These are phyloP conservation scores for Thinopyrum elongatum DNA, from an alignment of 176 grass and related monocot species.

Conservation along the genomic window DNA sequence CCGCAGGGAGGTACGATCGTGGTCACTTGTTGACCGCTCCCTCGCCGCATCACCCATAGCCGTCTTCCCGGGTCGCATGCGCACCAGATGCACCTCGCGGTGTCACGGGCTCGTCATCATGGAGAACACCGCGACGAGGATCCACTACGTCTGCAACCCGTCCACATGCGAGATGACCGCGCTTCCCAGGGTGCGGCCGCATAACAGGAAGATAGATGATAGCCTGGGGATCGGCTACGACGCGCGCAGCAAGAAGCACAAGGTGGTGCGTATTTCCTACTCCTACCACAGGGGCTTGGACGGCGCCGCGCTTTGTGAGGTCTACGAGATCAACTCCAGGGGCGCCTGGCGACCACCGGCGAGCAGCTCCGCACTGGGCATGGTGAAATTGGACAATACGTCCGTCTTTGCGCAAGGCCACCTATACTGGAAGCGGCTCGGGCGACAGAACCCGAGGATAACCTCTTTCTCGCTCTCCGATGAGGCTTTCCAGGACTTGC, in stretches of 20 bases:
- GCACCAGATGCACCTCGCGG: not conserved
- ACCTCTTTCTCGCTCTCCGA: not conserved
- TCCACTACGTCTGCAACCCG: not conserved
- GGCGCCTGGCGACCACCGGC: not conserved
- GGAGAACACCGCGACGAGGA: not conserved
- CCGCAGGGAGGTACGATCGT: not conserved
- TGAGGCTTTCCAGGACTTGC: not conserved
- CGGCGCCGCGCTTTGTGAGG: not conserved
- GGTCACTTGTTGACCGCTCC: not conserved
- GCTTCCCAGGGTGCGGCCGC: not conserved
- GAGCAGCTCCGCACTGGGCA: not conserved
- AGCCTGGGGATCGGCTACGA: not conserved
- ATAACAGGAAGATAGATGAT: too few species aligned
- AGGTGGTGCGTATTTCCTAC: not conserved
- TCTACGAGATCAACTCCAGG: not conserved
- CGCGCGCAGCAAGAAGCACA: not conserved
- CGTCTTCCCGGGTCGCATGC: not conserved
- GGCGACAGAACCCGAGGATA: not conserved
- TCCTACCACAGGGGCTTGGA: not conserved
- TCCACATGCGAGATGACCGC: not conserved
- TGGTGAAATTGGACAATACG: not conserved
- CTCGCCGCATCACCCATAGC: not conserved
- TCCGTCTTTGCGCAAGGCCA: not conserved
- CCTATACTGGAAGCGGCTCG: not conserved
- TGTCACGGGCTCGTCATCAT: not conserved